These are phyloP conservation scores for Monosporozyma aquatica DNA, from an alignment of 805 yeast genomes.

Conservation along the genomic window DNA sequence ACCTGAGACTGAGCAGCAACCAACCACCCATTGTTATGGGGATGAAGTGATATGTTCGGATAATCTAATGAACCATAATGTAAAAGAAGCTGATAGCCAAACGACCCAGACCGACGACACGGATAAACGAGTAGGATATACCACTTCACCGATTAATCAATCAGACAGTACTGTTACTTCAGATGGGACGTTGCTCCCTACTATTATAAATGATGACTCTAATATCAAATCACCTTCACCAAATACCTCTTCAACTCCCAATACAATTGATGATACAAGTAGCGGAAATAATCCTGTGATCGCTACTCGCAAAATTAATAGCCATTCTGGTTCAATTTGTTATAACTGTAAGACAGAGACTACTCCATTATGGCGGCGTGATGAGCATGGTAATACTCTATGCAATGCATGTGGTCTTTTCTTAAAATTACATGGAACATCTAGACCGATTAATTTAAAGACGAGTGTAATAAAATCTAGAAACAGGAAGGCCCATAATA, in stretches of 20 bases:
- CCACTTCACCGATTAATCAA: no score
- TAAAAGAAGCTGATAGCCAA: no score
- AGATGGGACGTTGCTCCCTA: no score
- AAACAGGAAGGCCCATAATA: constrained; percentile 47
- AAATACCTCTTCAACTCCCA: neutral
- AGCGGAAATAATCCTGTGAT: neutral
- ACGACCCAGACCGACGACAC: no score
- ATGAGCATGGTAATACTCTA: constrained; percentile 77
- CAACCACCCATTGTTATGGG: no score
- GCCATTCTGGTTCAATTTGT: constrained; percentile 45
- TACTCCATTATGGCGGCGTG: constrained; percentile 91
- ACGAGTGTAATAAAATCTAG: constrained; percentile 88
- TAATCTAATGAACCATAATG: no score
- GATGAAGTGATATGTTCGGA: no score
- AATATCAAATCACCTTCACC: no score
- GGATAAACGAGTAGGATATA: no score
- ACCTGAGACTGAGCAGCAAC: no score
- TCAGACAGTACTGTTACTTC: no score
- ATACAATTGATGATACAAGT: neutral
- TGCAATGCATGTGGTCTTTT: constrained; percentile 92
- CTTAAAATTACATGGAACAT: constrained; percentile 79
- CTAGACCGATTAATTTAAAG: constrained; percentile 81
- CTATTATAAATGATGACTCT: no score
- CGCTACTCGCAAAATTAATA: constrained; percentile 2
- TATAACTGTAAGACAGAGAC: constrained; percentile 84